Conservation (phyloP, 805 yeast genomes). For the Wickerhamiella brachini region DNA sequence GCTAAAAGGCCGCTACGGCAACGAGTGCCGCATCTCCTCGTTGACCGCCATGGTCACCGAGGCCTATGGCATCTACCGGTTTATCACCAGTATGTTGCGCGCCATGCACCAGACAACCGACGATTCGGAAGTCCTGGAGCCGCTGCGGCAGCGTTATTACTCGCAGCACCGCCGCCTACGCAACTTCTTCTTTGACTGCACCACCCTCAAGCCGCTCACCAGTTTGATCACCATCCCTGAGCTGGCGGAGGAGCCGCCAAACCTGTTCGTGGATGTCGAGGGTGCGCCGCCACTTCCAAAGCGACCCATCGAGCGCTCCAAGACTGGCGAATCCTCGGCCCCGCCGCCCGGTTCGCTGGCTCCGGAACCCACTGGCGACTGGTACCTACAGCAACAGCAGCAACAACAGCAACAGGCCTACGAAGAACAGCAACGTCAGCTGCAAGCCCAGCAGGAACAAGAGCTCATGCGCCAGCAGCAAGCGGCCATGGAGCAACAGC, state of each 20-base stretch:
- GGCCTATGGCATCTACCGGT: slow-evolving; percentile 84
- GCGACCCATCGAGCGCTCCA: slow-evolving; percentile 24
- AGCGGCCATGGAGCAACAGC: slow-evolving; percentile 54
- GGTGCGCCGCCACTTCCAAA: slow-evolving; percentile 30
- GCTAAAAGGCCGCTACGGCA: slow-evolving; percentile 41
- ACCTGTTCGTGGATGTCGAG: slow-evolving; percentile 36
- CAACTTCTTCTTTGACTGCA: slow-evolving; percentile 83
- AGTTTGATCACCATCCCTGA: slow-evolving; percentile 71
- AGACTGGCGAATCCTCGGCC: slow-evolving; percentile 16
- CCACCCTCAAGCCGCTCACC: slow-evolving; percentile 66
- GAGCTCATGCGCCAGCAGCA: slow-evolving; percentile 56
- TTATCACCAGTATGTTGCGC: slow-evolving; percentile 77
- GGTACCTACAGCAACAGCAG: slow-evolving; percentile 30
- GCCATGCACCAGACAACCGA: slow-evolving; percentile 68
- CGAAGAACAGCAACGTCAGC: slow-evolving; percentile 45
- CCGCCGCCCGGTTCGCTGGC: slow-evolving; percentile 14
- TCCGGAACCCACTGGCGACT: slow-evolving; percentile 25
- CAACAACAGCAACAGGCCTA: slow-evolving; percentile 32
- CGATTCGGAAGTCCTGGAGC: slow-evolving; percentile 62
- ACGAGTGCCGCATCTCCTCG: slow-evolving; percentile 72
- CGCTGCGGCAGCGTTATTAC: slow-evolving; percentile 55
- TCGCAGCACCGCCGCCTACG: slow-evolving; percentile 56
- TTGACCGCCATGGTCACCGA: slow-evolving; percentile 84
- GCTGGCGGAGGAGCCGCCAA: slow-evolving; percentile 46
- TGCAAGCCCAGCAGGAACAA: slow-evolving; percentile 47